phyloP scores from a whole-genome alignment of 345 rosid genomes.

The Sonneratia caseolaris region DNA sequence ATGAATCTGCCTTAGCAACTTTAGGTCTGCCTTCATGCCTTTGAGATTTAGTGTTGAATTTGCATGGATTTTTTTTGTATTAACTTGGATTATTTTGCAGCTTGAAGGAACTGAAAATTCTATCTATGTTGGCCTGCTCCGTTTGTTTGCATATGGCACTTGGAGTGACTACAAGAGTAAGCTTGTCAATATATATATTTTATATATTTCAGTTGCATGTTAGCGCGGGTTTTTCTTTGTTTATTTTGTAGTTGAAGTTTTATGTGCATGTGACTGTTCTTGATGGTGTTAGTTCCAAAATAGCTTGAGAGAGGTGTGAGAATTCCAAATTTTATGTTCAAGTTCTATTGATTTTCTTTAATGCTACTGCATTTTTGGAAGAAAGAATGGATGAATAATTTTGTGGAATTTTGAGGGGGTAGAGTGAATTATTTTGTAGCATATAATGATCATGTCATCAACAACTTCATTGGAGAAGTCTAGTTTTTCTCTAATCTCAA shows the following conservation, averaged over 20 bases:
- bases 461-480: neutral
- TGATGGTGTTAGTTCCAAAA: neutral
- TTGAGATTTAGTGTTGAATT: neutral
- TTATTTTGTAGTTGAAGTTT: neutral
- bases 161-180: slow-evolving; percentile 92
- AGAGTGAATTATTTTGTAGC: neutral
- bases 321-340: neutral
- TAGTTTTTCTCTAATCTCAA: neutral
- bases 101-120: slow-evolving; percentile 70
- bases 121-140: slow-evolving; percentile 43
- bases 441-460: neutral
- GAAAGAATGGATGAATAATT: neutral
- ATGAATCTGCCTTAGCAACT: neutral
- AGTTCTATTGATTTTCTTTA: neutral
- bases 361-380: neutral
- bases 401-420: neutral
- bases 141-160: slow-evolving; percentile 85
- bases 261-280: neutral
- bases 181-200: slow-evolving; percentile 3
- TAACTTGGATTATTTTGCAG: slow-evolving; percentile 32
- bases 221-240: neutral
- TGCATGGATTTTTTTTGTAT: neutral
- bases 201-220: neutral
- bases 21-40: neutral
- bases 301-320: neutral